A percentile compares a stretch with the other conserved stretches of the same genome.
phyloP scores from a whole-genome alignment of 495 filamentous ascomycete genomes.

The Rhizodiscina lignyota region DNA sequence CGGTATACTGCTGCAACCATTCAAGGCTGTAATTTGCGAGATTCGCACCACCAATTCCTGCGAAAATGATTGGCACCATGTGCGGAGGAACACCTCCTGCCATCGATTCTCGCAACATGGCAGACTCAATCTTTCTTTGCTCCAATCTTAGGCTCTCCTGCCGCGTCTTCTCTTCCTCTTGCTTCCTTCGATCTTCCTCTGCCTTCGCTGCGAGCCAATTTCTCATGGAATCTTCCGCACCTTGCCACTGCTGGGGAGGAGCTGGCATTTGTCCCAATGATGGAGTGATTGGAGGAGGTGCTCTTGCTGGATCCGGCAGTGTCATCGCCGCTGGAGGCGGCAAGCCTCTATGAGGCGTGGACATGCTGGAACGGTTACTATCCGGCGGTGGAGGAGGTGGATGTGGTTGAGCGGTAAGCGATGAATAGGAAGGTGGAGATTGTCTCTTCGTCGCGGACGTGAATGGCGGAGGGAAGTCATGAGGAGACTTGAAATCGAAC shows the following conservation, averaged over 20 bases:
- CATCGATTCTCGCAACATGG: slow-evolving; percentile 69
- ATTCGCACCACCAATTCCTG: slow-evolving; percentile 57
- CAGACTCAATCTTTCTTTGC: slow-evolving; percentile 66
- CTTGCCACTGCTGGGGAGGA: slow-evolving; percentile 55
- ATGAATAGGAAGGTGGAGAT: slow-evolving; percentile 43
- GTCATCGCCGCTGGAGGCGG: slow-evolving; percentile 61
- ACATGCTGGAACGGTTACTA: slow-evolving; percentile 33
- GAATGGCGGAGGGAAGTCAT: slow-evolving; percentile 48
- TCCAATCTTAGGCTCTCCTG: slow-evolving; percentile 66
- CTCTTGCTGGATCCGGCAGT: slow-evolving; percentile 24
- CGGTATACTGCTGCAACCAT: slow-evolving; percentile 53
- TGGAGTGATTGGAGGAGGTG: slow-evolving; percentile 6
- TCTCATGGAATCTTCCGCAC: slow-evolving; percentile 63
- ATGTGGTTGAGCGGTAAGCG: slow-evolving; percentile 34
- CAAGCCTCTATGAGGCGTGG: slow-evolving; percentile 57
- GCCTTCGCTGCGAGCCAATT: slow-evolving; percentile 67
- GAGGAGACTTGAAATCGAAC: slow-evolving; percentile 48
- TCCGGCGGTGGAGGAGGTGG: slow-evolving; percentile 26
- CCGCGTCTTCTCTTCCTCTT: slow-evolving; percentile 76
- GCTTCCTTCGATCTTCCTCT: slow-evolving; percentile 76
- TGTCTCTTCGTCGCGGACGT: slow-evolving; percentile 32
- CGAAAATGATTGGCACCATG: slow-evolving; percentile 80
- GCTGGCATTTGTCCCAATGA: slow-evolving; percentile 37
- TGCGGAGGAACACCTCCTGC: slow-evolving; percentile 67
- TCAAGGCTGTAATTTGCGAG: slow-evolving; percentile 44